Percentiles rank a stretch among this genome's conserved stretches.
These are phyloP conservation scores for Cantharellus cinnabarinus DNA, from an alignment of 768 basidiomycete genomes.

Conservation along the genomic window DNA sequence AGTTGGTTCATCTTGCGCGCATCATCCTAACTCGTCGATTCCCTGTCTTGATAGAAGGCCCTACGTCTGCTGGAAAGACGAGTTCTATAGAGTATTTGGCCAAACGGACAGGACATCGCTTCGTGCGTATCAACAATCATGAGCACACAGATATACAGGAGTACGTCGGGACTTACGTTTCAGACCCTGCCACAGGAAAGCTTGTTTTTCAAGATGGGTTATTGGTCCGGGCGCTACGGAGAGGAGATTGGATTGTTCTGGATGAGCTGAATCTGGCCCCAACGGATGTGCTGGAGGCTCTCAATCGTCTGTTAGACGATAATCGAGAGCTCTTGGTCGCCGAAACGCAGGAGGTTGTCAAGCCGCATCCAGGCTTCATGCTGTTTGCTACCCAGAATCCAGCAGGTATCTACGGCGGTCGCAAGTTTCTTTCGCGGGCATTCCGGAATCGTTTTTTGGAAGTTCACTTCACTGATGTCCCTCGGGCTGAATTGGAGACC, in stretches of 20 bases:
- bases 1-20: slow-evolving; percentile 84
- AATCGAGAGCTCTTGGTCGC: slow-evolving; percentile 91
- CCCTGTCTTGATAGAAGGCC: slow-evolving; percentile 92
- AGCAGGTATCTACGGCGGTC: slow-evolving; percentile 82
- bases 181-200: slow-evolving; percentile 82
- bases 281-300: slow-evolving; percentile 90
- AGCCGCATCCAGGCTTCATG: slow-evolving; percentile 90
- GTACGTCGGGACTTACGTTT: slow-evolving; percentile 90
- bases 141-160: slow-evolving; percentile 99
- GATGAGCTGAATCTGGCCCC: slow-evolving; percentile 96
- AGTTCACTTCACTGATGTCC: slow-evolving; percentile 93
- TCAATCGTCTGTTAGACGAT: slow-evolving; percentile 91
- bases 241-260: slow-evolving; percentile 93
- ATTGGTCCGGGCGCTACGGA: slow-evolving; percentile 73
- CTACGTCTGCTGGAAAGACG: slow-evolving; percentile 94
- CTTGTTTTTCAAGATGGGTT: slow-evolving; percentile 88
- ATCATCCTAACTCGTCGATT: slow-evolving; percentile 77
- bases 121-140: slow-evolving; percentile 98
- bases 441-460: slow-evolving; percentile 96
- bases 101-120: slow-evolving; percentile 76
- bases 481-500: slow-evolving; percentile 77
- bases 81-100: slow-evolving; percentile 93
- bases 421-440: slow-evolving; percentile 85
- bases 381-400: slow-evolving; percentile 98
- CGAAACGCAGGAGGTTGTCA: slow-evolving; percentile 86